A percentile compares a stretch with the other conserved stretches of the same genome.
Conservation (phyloP, 306 rosid genomes). For the Ormosia emarginata region DNA sequence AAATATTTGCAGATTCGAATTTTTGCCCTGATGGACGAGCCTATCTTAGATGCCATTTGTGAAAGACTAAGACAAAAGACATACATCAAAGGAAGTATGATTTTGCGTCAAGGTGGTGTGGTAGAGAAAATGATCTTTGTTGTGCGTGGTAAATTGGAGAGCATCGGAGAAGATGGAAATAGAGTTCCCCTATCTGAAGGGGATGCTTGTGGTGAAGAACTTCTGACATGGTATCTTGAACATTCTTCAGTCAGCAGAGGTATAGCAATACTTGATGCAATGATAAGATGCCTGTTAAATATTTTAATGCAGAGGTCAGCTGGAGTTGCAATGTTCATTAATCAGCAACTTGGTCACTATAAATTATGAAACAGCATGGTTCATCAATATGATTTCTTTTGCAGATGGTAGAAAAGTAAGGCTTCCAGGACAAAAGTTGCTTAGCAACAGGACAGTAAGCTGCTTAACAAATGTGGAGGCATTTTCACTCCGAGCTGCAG, state of each 20-base stretch:
- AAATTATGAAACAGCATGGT: background rate
- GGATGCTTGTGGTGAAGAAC: conserved; percentile 90
- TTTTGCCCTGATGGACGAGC: conserved; percentile 69
- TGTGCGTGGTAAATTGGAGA: conserved; percentile 78
- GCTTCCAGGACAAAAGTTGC: conserved; percentile 47
- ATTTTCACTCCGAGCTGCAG: conserved; percentile 61
- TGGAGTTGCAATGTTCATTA: background rate
- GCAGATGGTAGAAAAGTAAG: conserved; percentile 63
- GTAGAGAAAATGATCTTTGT: conserved; percentile 80
- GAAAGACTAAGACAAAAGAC: conserved; percentile 68
- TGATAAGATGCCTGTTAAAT: background rate
- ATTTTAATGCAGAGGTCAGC: background rate
- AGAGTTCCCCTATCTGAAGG: conserved; percentile 60
- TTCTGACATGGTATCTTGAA: conserved; percentile 79
- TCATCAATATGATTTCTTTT: conserved; percentile 9
- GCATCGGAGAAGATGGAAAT: conserved; percentile 63
- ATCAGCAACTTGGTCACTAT: background rate
- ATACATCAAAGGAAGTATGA: conserved; percentile 70
- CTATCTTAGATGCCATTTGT: conserved; percentile 68
- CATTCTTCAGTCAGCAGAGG: conserved; percentile 70
- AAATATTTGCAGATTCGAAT: conserved; percentile 55
- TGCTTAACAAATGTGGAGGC: conserved; percentile 79
- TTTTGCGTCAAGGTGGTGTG: conserved; percentile 50
- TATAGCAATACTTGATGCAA: conserved; percentile 20
- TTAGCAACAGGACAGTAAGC: conserved; percentile 48